phyloP scores from a whole-genome alignment of 164 flowering plant genomes.

The Vitis rupestris region DNA sequence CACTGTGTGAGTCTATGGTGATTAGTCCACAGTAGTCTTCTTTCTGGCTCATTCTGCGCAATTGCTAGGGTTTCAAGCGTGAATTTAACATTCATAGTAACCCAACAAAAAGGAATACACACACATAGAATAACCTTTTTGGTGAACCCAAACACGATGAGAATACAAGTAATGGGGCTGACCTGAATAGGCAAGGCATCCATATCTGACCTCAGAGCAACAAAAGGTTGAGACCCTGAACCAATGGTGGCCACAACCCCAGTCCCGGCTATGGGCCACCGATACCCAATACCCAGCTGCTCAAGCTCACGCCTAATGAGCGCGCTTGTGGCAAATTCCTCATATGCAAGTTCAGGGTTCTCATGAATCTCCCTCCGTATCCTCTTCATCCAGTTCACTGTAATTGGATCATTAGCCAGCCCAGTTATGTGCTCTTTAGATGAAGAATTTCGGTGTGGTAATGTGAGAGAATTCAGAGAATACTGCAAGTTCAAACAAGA shows the following conservation, averaged over 20 bases:
- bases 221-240: slow-evolving; percentile 55
- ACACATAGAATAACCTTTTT: too few relatives aligned
- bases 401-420: slow-evolving; percentile 34
- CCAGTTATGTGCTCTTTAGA: slow-evolving; percentile 26
- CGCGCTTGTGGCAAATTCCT: slow-evolving; percentile 59
- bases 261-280: slow-evolving; percentile 64
- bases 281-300: slow-evolving; percentile 42
- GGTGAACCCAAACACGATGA: too few relatives aligned
- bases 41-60: too few relatives aligned
- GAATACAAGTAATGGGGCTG: not conserved
- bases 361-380: slow-evolving; percentile 58
- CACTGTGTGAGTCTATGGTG: not conserved
- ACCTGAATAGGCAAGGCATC: slow-evolving; percentile 82
- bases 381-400: slow-evolving; percentile 49
- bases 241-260: slow-evolving; percentile 68
- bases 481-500: slow-evolving; percentile 8
- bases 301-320: slow-evolving; percentile 60
- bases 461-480: not conserved
- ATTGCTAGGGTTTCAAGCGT: too few relatives aligned
- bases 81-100: too few relatives aligned
- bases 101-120: too few relatives aligned
- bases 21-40: not conserved
- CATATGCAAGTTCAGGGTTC: slow-evolving; percentile 70
- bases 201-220: slow-evolving; percentile 76
- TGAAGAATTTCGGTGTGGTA: slow-evolving; percentile 1